Base-by-base conservation (phyloP, 495 filamentous ascomycete genomes). In the Penicillium daleae region DNA sequence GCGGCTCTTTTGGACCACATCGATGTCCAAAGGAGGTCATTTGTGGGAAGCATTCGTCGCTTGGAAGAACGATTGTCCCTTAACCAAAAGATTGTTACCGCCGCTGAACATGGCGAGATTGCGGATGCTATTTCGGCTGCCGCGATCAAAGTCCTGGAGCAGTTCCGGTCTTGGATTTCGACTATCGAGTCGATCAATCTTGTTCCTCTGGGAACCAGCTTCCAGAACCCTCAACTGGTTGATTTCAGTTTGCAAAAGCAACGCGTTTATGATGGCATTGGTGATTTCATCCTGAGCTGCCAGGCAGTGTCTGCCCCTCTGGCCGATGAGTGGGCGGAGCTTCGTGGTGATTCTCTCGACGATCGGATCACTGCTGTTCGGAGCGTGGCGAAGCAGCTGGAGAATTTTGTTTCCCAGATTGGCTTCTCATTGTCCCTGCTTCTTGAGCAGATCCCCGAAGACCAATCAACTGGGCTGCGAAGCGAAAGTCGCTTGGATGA, bases 161-260 rank as follows among this genome's bases (percentile, higher is more conserved):
- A 87, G 68, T 96, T 92, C 74, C 89, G 90, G 65, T 90, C 92
- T 8, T 97, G 91, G 90, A 86, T 96, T 48, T 86, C 91, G 19
- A 86, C 89, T 40, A 85, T 97, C 26, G 93, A 97, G 71, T 96
- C 93, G 4, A 89, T 96, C 72, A 92, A 96, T 62, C 82, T 97
- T 26, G 88, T 88, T 4, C 81, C 88, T 1, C 75, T 94, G 6
- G 89, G 86, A 50, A 89, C 89, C 40, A 86, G 79, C 48, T 89
- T 91, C 66, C 91, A 92, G 71, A 94, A 89, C 52, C 92, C 92
- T 0, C 92, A 95, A 70, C 76, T 98, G 29, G 83, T 89, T 32
- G 95, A 98, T 67, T 97, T 97, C 71, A 87, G 87, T 66, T 83
- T 87, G 31, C 92, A 95, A 66, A 98, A 97, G 77, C 95, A 99